These are phyloP conservation scores for Lactarius hengduanensis DNA, from an alignment of 768 basidiomycete species.

Conservation along the genomic window DNA sequence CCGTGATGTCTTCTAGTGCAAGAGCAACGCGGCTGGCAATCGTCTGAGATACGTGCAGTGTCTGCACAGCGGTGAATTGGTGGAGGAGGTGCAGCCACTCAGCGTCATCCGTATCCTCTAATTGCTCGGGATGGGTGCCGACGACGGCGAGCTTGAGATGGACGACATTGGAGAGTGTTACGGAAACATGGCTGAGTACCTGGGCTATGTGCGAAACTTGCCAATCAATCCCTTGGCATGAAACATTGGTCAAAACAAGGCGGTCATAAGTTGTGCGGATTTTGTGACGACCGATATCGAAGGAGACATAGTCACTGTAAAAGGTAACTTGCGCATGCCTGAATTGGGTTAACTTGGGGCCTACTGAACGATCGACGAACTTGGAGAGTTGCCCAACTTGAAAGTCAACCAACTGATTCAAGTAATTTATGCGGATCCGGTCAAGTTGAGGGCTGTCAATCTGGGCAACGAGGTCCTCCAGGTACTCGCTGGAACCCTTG, in stretches of 20 bases:
- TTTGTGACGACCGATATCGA: no score
- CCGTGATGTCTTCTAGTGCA: background rate
- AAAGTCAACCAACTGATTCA: background rate
- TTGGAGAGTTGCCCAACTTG: background rate
- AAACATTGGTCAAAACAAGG: no score
- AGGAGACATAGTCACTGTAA: no score
- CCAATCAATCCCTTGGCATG: background rate
- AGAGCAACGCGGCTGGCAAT: background rate
- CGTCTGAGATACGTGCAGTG: background rate
- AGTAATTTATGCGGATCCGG: accelerated
- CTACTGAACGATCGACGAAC: background rate
- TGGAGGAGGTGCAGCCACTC: background rate
- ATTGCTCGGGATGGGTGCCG: background rate
- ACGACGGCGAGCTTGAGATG: background rate
- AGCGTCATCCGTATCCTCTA: background rate
- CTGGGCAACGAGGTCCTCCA: background rate
- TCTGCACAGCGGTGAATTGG: background rate
- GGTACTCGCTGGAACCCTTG: background rate
- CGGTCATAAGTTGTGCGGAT: no score
- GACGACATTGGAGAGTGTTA: background rate
- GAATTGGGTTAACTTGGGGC: background rate
- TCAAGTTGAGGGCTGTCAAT: background rate
- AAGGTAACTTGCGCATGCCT: no score
- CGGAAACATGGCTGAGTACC: background rate
- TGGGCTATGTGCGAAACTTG: background rate